Conservation (phyloP, 2,329 filamentous ascomycete species). For the Taxawa tesnikishii region DNA sequence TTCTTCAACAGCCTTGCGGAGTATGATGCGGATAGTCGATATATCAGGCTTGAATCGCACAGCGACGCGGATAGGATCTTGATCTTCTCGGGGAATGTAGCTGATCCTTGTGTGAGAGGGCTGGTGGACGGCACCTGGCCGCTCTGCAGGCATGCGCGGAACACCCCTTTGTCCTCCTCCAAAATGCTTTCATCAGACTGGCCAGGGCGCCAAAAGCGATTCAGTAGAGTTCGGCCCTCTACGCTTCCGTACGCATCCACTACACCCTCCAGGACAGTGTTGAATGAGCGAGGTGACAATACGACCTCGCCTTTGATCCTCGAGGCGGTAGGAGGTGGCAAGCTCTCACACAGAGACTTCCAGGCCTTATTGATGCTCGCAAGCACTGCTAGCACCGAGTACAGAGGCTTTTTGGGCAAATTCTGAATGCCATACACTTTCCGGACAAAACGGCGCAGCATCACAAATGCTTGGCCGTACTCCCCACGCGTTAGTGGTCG, state of each 20-base stretch:
- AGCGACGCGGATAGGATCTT: too few relatives aligned
- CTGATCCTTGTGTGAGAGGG: too few relatives aligned
- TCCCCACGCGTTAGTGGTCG: background rate
- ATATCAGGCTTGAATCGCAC: too few relatives aligned
- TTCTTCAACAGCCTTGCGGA: too few relatives aligned
- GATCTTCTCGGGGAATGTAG: too few relatives aligned
- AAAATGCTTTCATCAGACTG: too few relatives aligned
- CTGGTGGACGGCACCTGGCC: too few relatives aligned
- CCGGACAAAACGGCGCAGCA: background rate
- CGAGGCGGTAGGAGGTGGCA: constrained; percentile 12
- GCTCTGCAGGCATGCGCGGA: too few relatives aligned
- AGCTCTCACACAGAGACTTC: background rate
- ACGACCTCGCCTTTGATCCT: constrained; percentile 12
- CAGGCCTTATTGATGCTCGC: background rate
- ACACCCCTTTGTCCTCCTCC: too few relatives aligned
- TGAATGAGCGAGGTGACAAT: constrained; percentile 29
- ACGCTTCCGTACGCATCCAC: constrained; percentile 35
- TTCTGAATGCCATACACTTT: background rate
- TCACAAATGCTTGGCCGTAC: background rate
- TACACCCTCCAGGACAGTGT: constrained; percentile 41
- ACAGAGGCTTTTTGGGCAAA: background rate
- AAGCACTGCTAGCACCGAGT: background rate
- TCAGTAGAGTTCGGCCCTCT: constrained; percentile 35
- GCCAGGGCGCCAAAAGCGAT: constrained; percentile 34
- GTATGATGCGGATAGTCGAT: too few relatives aligned